Percentiles rank a stretch among this genome's conserved stretches.
phyloP scores from a whole-genome alignment of 1,139 yeast genomes.

The Zygotorulaspora mrakii region DNA sequence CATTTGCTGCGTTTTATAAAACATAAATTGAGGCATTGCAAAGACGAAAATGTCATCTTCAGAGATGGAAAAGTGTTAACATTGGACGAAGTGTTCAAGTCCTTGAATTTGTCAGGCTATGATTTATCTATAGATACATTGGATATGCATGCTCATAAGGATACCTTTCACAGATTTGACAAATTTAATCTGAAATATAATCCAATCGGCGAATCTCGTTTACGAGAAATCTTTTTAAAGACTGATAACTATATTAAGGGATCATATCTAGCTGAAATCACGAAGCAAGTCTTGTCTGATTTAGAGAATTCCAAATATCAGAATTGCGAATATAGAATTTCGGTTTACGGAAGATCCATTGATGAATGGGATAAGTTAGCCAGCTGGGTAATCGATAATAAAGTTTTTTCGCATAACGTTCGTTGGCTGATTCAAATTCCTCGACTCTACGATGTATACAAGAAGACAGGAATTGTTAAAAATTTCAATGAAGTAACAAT shows the following conservation, averaged over 20 bases:
- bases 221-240: conserved; percentile 91
- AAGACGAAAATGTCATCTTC: conserved; percentile 84
- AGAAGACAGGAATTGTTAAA: conserved; percentile 64
- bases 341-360: conserved; percentile 82
- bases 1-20: conserved; percentile 92
- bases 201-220: conserved; percentile 96
- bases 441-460: conserved; percentile 84
- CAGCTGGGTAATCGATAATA: conserved; percentile 90
- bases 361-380: conserved; percentile 97
- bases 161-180: conserved; percentile 95
- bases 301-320: conserved; percentile 93
- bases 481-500: conserved; percentile 72
- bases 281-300: conserved; percentile 90
- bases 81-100: conserved; percentile 79
- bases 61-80: conserved; percentile 93
- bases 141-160: conserved; percentile 99
- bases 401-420: conserved; percentile 86
- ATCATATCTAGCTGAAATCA: conserved; percentile 83
- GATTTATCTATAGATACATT: conserved; percentile 93
- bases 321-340: conserved; percentile 93
- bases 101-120: conserved; percentile 86
- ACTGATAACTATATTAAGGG: conserved; percentile 93
- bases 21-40: conserved; percentile 75
- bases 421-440: conserved; percentile 98
- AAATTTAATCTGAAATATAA: conserved; percentile 95